Conservation (phyloP, 495 filamentous ascomycete species). For the Rhizodiscina lignyota region DNA sequence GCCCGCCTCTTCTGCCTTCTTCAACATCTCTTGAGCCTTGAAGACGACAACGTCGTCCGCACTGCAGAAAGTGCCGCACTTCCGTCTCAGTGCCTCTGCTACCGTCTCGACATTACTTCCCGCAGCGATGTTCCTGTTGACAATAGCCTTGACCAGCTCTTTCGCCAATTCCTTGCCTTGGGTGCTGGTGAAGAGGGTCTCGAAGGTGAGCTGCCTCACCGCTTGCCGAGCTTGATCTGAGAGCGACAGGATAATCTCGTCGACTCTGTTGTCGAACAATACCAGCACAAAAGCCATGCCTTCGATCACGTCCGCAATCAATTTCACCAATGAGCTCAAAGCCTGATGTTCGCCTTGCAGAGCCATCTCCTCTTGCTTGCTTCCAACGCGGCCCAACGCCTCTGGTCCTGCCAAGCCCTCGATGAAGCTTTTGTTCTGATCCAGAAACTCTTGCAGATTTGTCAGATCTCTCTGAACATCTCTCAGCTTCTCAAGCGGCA, state of each 20-base stretch:
- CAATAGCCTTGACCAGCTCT: constrained; percentile 91
- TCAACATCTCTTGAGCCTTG: constrained; percentile 89
- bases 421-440: constrained; percentile 73
- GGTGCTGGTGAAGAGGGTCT: constrained; percentile 62
- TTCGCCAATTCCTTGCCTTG: constrained; percentile 84
- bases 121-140: constrained; percentile 89
- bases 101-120: constrained; percentile 95
- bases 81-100: constrained; percentile 73
- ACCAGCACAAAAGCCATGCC: constrained; percentile 90
- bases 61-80: constrained; percentile 93
- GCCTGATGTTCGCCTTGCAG: constrained; percentile 88
- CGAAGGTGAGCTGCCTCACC: constrained; percentile 64
- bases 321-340: constrained; percentile 61
- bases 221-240: constrained; percentile 47
- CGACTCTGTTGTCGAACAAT: constrained; percentile 81
- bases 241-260: constrained; percentile 77
- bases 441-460: constrained; percentile 61
- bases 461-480: constrained; percentile 66
- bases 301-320: constrained; percentile 78
- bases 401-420: constrained; percentile 81
- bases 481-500: constrained; percentile 47
- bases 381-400: constrained; percentile 49
- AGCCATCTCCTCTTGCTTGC: constrained; percentile 74
- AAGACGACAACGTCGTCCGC: constrained; percentile 93
- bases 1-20: constrained; percentile 64